Base-by-base conservation (phyloP, 371 early-diverging fungal genomes). In the Rhizopus microsporus region DNA sequence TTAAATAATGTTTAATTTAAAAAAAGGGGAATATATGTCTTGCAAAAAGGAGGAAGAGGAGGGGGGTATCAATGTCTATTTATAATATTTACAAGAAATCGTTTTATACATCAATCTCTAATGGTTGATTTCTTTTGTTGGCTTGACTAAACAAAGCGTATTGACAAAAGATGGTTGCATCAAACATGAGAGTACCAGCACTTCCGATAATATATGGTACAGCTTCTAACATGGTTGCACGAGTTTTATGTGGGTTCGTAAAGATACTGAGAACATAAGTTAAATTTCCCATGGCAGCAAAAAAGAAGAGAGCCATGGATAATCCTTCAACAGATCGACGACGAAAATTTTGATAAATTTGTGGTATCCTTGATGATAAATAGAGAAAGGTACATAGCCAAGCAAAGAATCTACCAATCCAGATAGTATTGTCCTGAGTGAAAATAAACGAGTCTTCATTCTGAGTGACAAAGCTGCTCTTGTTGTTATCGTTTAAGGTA, bases 151-250 rank as follows among this genome's bases (percentile, higher is more conserved):
- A 62, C 7, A 62, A 16, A 7, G 57, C 57, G n/a, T 74, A 86
- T 61, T 90, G 90, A 37, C 46, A 46, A 69, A 83, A 87, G 51
- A 90, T 88, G 10, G 82, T 77, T 6, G 62, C 51, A 49, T 90
- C 90, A 65, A 88, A 87, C 7, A 78, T 45, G 10, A 88, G 62
- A 0, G 89, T 88, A 5, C 89, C 90, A 0, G 77, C 81, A 29
- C 82, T 78, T 9, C 90, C 90, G 4, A 89, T 56, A 5, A 90
- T 65, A 53, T 82, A 90, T n/a, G 90, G 90, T 7, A 89, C 69
- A 1, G 83, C 72, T 51, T 81, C 82, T 4, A 64, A 47, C 40
- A 84, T 63, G 23, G 68, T 56, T 16, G 77, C 67, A 7, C 65
- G 71, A 2, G 78, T 68, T 0, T 77, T 73, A 30, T 83, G 81